Evolutionary conservation across 2,329 filamentous ascomycete species (phyloP).

Genomic region (Seiridium unicorne): DNA sequence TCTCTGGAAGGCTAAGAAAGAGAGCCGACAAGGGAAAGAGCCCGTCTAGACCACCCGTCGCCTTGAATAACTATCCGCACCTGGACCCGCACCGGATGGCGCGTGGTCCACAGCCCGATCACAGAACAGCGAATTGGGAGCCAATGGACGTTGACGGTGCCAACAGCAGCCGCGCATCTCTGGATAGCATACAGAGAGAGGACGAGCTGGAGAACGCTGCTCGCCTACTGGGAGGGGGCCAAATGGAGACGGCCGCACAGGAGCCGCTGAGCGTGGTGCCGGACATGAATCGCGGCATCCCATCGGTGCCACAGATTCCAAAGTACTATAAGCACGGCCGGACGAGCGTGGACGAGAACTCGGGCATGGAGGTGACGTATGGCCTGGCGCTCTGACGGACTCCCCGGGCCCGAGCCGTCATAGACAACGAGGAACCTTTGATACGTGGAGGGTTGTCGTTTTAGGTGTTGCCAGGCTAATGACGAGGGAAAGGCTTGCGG

Average conservation of each 20-base stretch:
- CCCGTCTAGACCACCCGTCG: conserved; percentile 2
- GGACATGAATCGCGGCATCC: conserved; percentile 45
- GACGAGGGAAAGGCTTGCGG: too few species aligned
- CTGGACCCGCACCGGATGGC: neutral
- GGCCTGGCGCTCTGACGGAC: neutral
- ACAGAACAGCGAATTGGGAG: neutral
- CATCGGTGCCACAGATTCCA: conserved; percentile 42
- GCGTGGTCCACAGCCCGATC: neutral
- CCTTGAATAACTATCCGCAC: conserved; percentile 1
- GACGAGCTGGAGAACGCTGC: neutral
- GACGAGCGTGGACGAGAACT: neutral
- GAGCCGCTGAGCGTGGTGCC: conserved; percentile 39
- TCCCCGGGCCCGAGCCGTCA: too few species aligned
- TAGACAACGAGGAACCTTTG: too few species aligned
- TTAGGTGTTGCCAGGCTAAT: too few species aligned
- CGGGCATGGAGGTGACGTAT: conserved; percentile 1
- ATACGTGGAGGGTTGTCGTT: too few species aligned
- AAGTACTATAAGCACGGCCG: conserved; percentile 30
- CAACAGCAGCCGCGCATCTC: neutral
- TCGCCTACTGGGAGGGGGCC: too few species aligned
- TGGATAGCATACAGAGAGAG: neutral
- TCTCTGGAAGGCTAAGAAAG: conserved; percentile 1
- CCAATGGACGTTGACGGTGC: conserved; percentile 8
- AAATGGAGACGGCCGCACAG: neutral
- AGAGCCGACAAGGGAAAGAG: neutral